A percentile compares a stretch with the other conserved stretches of the same genome.
phyloP scores from a whole-genome alignment of 2,329 filamentous ascomycete species.

The Biscogniauxia sp. region DNA sequence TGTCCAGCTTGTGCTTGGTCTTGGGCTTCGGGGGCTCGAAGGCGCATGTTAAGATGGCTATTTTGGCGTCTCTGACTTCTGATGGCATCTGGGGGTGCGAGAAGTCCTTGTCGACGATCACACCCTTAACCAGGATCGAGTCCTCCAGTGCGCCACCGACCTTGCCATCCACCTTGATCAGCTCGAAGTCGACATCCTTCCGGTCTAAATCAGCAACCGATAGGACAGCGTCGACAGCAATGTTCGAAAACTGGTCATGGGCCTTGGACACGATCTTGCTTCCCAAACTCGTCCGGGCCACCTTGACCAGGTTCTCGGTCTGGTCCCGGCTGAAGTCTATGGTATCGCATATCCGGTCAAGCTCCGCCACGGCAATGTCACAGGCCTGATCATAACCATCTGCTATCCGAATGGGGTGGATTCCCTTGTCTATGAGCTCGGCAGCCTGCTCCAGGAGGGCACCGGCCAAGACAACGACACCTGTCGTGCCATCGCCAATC shows the following conservation, averaged over 20 bases:
- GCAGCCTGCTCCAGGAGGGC: conserved; percentile 94
- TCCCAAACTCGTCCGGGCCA: conserved; percentile 91
- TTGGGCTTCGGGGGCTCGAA: conserved; percentile 99
- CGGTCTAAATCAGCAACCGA: conserved; percentile 94
- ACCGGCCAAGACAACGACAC: conserved; percentile 93
- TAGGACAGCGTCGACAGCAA: conserved; percentile 94
- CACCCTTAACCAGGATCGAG: conserved; percentile 90
- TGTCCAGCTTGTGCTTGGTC: conserved; percentile 99
- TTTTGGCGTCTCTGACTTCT: conserved; percentile 91
- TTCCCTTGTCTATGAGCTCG: conserved; percentile 98
- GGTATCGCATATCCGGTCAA: conserved; percentile 89
- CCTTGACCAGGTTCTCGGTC: conserved; percentile 85
- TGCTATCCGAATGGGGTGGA: conserved; percentile 97
- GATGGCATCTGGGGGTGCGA: conserved; percentile 99
- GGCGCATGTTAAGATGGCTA: conserved; percentile 95
- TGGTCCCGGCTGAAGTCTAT: conserved; percentile 81
- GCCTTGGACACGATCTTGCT: conserved; percentile 99
- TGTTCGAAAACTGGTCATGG: conserved; percentile 96
- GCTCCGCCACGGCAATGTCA: conserved; percentile 88
- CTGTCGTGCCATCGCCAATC: conserved; percentile 97
- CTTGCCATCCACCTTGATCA: conserved; percentile 99
- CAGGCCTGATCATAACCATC: conserved; percentile 98
- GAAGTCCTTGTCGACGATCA: conserved; percentile 99
- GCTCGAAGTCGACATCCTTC: conserved; percentile 96
- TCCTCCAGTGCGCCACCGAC: conserved; percentile 93